Percentiles rank a stretch among this genome's conserved stretches.
Evolutionary conservation across 2,329 filamentous ascomycete species (phyloP).

Genomic region (Dactylonectria estremocensis): DNA sequence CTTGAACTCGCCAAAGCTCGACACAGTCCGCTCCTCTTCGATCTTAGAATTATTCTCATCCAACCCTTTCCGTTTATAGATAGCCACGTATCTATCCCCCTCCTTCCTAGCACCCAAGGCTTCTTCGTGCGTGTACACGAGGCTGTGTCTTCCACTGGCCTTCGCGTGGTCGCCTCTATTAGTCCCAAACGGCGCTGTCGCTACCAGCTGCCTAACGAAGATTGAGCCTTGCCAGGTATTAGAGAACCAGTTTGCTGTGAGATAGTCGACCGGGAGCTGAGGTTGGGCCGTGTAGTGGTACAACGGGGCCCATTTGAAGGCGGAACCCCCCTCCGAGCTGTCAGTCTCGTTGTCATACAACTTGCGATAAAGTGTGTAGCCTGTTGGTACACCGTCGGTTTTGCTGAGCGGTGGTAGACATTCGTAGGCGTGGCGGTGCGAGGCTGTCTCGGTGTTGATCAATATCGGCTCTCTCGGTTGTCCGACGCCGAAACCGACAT

Average conservation of each 20-base stretch:
- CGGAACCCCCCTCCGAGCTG: too few species aligned
- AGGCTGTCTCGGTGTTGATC: conserved; percentile 8
- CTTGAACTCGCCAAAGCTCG: conserved; percentile 12
- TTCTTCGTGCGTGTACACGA: conserved; percentile 4
- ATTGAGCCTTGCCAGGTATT: conserved; percentile 1
- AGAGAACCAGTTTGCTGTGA: conserved; percentile 2
- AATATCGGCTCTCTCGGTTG: conserved; percentile 17
- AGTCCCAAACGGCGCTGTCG: background rate
- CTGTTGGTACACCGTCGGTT: background rate
- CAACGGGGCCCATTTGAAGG: conserved; percentile 9
- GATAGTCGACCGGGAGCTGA: conserved; percentile 7
- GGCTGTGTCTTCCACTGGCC: conserved; percentile 2
- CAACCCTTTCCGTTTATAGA: conserved; percentile 10
- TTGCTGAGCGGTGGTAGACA: background rate
- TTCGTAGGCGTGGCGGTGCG: conserved; percentile 1
- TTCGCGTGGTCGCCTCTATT: background rate
- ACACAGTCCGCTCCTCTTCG: conserved; percentile 1
- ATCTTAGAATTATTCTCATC: background rate
- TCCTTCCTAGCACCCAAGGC: background rate
- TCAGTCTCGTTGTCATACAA: background rate
- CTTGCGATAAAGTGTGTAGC: conserved; percentile 14
- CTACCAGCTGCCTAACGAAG: conserved; percentile 12
- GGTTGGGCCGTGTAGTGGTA: conserved; percentile 13
- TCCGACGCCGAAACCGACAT: conserved; percentile 13
- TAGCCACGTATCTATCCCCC: background rate